Base-by-base conservation (phyloP, 1,139 yeast genomes). In the Scheffersomyces cryptocercus region DNA sequence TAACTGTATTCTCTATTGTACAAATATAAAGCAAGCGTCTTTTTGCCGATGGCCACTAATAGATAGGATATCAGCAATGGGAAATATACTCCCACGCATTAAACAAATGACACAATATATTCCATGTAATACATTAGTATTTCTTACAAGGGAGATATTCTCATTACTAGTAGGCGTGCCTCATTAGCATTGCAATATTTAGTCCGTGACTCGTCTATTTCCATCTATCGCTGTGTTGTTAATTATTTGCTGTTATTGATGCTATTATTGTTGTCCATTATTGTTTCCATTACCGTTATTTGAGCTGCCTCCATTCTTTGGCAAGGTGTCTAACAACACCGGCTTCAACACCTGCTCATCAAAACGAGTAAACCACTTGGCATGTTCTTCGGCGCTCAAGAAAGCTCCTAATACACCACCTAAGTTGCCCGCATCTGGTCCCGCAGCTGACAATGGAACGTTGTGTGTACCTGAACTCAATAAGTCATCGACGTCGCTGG, bases 331-430 rank as follows among this genome's bases (percentile, higher is more conserved):
- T 50, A 93, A 75, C 46, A 93, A 76, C 0, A 93, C 98, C 0
- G 99, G 99, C 63, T 93, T 95, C 53, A 93, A 76, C n/a, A 93
- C 95, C 60, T 89, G 88, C 55, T 93, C 97, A 62, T 93, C 99
- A 62, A 93, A 88, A 55, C 83, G 85, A 24, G 89, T 84, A 64
- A 93, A 93, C 97, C 99, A 93, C 57, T 82, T 83, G 10, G 95
- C 87, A 48, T 85, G 88, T 48, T 85, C 89, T 54, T 86, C 95
- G 5, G 88, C 82, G 50, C 80, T 77, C 35, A 74, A 57, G 46
- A 74, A 68, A 4, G 77, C 70, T 2, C 74, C 73, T 35, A 73
- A 56, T 2, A 72, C 67, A 3, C 79, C 78, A 42, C 52, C 50
- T 6, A 31, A 31, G 10, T 37, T 43, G 7, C 26, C 26, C 26